Evolutionary conservation across 768 basidiomycete species (phyloP).

Genomic region (Collybia nuda): DNA sequence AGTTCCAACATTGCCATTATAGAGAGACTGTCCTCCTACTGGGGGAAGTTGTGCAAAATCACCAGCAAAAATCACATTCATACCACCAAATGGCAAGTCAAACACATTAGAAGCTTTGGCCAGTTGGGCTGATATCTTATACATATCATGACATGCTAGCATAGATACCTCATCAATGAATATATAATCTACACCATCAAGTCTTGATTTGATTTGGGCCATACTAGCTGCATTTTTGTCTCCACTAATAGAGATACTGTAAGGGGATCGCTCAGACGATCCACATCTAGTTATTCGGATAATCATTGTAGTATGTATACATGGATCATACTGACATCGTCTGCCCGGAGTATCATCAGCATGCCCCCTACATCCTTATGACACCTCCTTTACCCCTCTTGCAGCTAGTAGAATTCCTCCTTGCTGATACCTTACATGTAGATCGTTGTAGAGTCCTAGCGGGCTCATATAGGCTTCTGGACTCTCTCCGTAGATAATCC

Average conservation of each 20-base stretch:
- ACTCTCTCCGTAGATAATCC: too few relatives aligned
- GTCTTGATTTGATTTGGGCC: slow-evolving; percentile 10
- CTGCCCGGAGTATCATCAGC: too few relatives aligned
- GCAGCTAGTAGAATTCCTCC: too few relatives aligned
- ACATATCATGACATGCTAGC: slow-evolving; percentile 28
- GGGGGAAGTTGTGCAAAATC: slow-evolving; percentile 35
- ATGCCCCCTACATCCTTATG: too few relatives aligned
- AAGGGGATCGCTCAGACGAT: too few relatives aligned
- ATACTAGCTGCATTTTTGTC: not conserved
- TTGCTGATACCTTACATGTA: too few relatives aligned
- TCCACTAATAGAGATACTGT: slow-evolving; percentile 1
- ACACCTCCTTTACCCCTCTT: too few relatives aligned
- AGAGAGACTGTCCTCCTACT: slow-evolving; percentile 19
- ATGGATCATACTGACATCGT: too few relatives aligned
- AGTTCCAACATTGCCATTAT: slow-evolving; percentile 12
- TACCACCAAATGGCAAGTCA: slow-evolving; percentile 28
- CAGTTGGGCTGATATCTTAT: slow-evolving; percentile 22
- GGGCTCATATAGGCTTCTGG: too few relatives aligned
- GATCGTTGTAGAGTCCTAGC: too few relatives aligned
- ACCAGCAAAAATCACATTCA: slow-evolving; percentile 31
- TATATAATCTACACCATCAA: slow-evolving; percentile 32
- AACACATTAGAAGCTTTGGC: slow-evolving; percentile 11
- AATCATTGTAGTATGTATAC: too few relatives aligned
- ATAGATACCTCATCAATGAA: slow-evolving; percentile 45
- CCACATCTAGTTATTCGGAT: too few relatives aligned